Evolutionary conservation across 441 rosid genomes (phyloP).

Genomic region (Gossypium schwendimanii): DNA sequence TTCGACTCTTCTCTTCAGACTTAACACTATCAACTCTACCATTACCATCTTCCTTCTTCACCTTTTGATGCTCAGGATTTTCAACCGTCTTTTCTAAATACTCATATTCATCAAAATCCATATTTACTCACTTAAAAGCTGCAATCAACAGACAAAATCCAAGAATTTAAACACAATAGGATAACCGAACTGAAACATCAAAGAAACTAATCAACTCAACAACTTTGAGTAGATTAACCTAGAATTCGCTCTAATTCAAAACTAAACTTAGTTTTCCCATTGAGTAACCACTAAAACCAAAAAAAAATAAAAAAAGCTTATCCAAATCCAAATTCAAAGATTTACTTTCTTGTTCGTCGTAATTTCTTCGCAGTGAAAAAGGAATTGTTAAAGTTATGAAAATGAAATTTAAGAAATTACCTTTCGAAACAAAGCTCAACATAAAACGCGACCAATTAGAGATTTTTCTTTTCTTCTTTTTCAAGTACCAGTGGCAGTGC

Average conservation of each 20-base stretch:
- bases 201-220: not conserved
- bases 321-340: not conserved
- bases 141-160: slow-evolving; percentile 3
- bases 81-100: slow-evolving; percentile 90
- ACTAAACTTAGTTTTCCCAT: not conserved
- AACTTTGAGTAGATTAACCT: not conserved
- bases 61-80: slow-evolving; percentile 41
- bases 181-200: not conserved
- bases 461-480: not conserved
- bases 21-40: slow-evolving; percentile 45
- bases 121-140: slow-evolving; percentile 17
- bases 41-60: slow-evolving; percentile 41
- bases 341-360: not conserved
- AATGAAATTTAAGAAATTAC: not conserved
- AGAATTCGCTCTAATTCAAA: not conserved
- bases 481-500: not conserved
- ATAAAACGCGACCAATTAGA: slow-evolving; percentile 11
- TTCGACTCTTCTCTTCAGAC: slow-evolving; percentile 38
- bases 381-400: not conserved
- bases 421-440: not conserved
- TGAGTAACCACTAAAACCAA: too few species aligned
- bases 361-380: not conserved
- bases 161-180: not conserved
- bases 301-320: not conserved
- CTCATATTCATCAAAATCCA: slow-evolving; percentile 96